Conservation (phyloP, 2,329 filamentous ascomycete genomes). For the Magnaporthiopsis rhizophila region DNA sequence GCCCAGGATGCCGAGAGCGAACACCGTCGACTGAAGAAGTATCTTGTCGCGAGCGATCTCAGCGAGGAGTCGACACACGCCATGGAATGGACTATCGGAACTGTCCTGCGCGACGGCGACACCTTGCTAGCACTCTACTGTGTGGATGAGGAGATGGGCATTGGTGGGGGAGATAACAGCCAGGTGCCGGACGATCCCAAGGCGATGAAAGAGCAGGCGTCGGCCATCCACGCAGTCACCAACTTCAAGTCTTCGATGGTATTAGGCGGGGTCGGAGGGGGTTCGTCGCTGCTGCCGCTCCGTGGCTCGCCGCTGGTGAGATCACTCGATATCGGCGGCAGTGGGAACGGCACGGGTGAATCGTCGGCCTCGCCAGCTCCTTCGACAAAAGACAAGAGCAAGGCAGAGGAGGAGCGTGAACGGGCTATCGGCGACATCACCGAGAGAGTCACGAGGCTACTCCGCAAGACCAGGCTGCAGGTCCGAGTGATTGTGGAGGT, state of each 20-base stretch:
- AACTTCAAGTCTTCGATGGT: constrained; percentile 27
- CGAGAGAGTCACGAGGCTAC: constrained; percentile 70
- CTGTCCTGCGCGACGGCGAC: constrained; percentile 86
- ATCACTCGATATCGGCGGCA: constrained; percentile 25
- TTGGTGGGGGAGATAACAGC: constrained; percentile 34
- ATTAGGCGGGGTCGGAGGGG: constrained; percentile 16
- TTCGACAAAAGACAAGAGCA: constrained; percentile 42
- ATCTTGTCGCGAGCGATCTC: constrained; percentile 90
- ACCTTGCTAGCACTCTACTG: constrained; percentile 91
- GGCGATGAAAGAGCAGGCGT: constrained; percentile 67
- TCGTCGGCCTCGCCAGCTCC: constrained; percentile 36
- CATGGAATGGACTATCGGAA: constrained; percentile 95
- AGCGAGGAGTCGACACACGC: constrained; percentile 93
- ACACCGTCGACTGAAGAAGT: constrained; percentile 73
- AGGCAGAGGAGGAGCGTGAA: constrained; percentile 69
- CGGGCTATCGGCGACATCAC: constrained; percentile 79
- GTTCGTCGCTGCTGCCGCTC: constrained; percentile 22
- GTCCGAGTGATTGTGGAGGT: constrained; percentile 93
- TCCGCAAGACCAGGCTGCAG: constrained; percentile 87
- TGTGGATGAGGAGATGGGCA: constrained; percentile 74
- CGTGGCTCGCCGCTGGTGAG: constrained; percentile 27
- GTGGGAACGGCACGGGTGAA: constrained; percentile 15
- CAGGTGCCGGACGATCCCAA: constrained; percentile 65
- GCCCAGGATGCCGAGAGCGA: constrained; percentile 72
- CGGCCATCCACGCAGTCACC: constrained; percentile 58